Conservation (phyloP, 2,329 filamentous ascomycete species). For the Cordyceps tenuipes region DNA sequence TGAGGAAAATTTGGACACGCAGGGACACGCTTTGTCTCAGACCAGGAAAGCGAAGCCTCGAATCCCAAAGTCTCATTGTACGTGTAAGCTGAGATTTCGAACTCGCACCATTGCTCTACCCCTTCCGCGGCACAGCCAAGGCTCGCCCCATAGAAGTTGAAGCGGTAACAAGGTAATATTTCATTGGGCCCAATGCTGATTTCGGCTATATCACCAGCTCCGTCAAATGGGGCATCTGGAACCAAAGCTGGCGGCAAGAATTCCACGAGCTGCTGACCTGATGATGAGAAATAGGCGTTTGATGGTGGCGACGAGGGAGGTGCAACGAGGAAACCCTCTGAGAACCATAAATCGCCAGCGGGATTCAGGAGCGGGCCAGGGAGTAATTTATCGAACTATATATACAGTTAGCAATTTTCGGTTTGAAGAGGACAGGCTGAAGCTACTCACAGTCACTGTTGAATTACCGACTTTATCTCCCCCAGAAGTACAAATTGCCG, state of each 20-base stretch:
- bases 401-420: neutral
- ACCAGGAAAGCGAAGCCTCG: slow-evolving; percentile 32
- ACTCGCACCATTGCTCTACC: slow-evolving; percentile 31
- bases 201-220: slow-evolving; percentile 28
- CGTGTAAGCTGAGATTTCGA: slow-evolving; percentile 33
- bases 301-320: slow-evolving; percentile 25
- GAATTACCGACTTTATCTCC: slow-evolving; percentile 29
- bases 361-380: slow-evolving; percentile 33
- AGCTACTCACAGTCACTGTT: slow-evolving; percentile 28
- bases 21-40: slow-evolving; percentile 30
- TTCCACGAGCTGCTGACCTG: slow-evolving; percentile 31
- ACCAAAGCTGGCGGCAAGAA: slow-evolving; percentile 31
- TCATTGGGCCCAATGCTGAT: slow-evolving; percentile 32
- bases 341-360: slow-evolving; percentile 32
- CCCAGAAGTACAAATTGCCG: slow-evolving; percentile 18
- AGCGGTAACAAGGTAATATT: slow-evolving; percentile 29
- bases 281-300: slow-evolving; percentile 29
- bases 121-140: slow-evolving; percentile 30
- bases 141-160: slow-evolving; percentile 31
- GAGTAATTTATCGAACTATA: slow-evolving; percentile 29
- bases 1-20: slow-evolving; percentile 28
- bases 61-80: slow-evolving; percentile 24
- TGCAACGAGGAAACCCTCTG: slow-evolving; percentile 31
- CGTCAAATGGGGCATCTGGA: slow-evolving; percentile 18
- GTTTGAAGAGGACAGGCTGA: too few species aligned